Percentiles rank a stretch among this genome's conserved stretches.
These are phyloP conservation scores for Austroboletus novae-zelandiae DNA, from an alignment of 1,284 basidiomycete species.

Conservation along the genomic window DNA sequence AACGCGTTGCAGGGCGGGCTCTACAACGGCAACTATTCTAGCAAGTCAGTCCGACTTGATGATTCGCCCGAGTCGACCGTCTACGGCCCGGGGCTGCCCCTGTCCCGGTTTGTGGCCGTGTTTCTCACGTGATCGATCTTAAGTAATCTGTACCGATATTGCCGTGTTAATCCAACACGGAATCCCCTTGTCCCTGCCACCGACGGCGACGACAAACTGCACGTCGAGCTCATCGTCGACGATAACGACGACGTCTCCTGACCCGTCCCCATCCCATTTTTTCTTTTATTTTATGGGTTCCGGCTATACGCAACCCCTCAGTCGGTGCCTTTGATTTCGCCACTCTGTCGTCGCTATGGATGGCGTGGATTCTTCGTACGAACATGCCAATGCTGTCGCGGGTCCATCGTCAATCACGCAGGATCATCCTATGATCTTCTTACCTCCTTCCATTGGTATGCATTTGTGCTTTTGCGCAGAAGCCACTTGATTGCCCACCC, in stretches of 20 bases:
- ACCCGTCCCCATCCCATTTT: neutral
- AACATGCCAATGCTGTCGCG: slow-evolving; percentile 28
- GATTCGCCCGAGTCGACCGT: neutral
- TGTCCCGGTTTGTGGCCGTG: slow-evolving; percentile 13
- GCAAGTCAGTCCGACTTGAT: no score
- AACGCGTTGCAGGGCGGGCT: no score
- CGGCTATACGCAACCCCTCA: slow-evolving; percentile 4
- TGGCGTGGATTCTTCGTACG: slow-evolving; percentile 22
- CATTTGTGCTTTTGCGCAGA: neutral
- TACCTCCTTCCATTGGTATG: slow-evolving; percentile 29
- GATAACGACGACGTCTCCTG: slow-evolving; percentile 21
- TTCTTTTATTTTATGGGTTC: slow-evolving; percentile 21
- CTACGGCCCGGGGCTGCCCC: no score
- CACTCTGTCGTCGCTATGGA: slow-evolving; percentile 28
- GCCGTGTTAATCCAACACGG: slow-evolving; percentile 32
- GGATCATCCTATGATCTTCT: slow-evolving; percentile 23
- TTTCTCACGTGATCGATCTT: slow-evolving; percentile 24
- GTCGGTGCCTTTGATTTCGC: slow-evolving; percentile 28
- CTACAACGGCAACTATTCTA: no score
- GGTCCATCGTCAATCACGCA: slow-evolving; percentile 34
- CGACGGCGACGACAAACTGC: slow-evolving; percentile 31
- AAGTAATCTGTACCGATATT: slow-evolving; percentile 31
- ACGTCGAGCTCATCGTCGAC: slow-evolving; percentile 30
- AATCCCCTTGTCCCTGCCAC: slow-evolving; percentile 37
- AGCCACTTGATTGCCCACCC: slow-evolving; percentile 18